Evolutionary conservation across 257 asterid species (phyloP).

Genomic region (Ligustrum vulgare): DNA sequence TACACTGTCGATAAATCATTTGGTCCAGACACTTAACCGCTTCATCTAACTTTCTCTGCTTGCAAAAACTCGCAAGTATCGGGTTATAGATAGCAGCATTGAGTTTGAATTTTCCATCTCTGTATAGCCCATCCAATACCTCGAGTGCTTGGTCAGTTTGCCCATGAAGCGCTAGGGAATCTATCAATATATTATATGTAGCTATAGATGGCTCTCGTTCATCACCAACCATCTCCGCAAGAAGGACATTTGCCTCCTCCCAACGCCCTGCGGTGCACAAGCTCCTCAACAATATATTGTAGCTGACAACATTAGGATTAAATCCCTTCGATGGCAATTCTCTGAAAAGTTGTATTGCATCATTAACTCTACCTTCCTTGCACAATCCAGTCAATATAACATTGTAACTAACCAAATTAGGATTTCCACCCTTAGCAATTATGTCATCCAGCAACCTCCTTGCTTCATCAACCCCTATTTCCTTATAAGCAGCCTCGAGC

Average conservation of each 20-base stretch:
- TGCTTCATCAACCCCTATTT: slow-evolving; percentile 82
- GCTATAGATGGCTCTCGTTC: slow-evolving; percentile 66
- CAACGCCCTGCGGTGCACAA: slow-evolving; percentile 77
- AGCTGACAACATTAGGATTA: slow-evolving; percentile 81
- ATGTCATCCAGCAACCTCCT: slow-evolving; percentile 65
- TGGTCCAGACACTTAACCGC: slow-evolving; percentile 58
- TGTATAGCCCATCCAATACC: slow-evolving; percentile 64
- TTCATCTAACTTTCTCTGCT: slow-evolving; percentile 54
- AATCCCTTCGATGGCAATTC: slow-evolving; percentile 69
- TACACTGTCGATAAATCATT: slow-evolving; percentile 55
- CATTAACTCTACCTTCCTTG: slow-evolving; percentile 75
- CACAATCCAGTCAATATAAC: slow-evolving; percentile 80
- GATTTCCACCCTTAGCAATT: slow-evolving; percentile 68
- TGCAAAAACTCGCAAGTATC: slow-evolving; percentile 59
- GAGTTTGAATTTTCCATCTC: slow-evolving; percentile 57
- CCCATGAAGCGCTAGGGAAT: slow-evolving; percentile 70
- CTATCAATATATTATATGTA: slow-evolving; percentile 69
- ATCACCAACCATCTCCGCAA: slow-evolving; percentile 76
- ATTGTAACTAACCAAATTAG: slow-evolving; percentile 80
- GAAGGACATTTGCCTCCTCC: slow-evolving; percentile 83
- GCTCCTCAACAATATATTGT: slow-evolving; percentile 77
- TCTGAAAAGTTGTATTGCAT: slow-evolving; percentile 67
- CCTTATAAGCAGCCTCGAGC: slow-evolving; percentile 91
- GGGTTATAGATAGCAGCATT: slow-evolving; percentile 84
- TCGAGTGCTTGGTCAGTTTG: slow-evolving; percentile 65